Evolutionary conservation across 2,329 filamentous ascomycete species (phyloP), one percentile per base, ranked within the genome.

Genomic region (Boeremia exigua): DNA sequence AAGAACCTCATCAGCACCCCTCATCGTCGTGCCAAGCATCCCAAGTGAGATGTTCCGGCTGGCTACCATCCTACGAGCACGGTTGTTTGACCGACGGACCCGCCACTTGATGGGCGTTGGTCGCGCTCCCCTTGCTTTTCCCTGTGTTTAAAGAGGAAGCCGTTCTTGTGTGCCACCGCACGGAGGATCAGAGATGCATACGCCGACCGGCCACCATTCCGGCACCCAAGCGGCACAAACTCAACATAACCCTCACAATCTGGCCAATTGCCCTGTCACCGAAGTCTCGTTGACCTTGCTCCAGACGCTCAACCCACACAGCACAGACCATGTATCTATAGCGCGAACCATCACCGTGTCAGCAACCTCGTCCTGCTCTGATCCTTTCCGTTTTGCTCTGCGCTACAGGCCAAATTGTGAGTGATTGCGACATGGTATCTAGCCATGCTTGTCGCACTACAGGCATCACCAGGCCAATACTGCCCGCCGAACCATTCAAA

Each of bases 271-370:
- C 46, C 42, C 29, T 33, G 29, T 28, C 42, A 46, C 42, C n/a
- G 23, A 56, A 37, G 36, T 33, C 32, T 46, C 37, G 39, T 37
- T 38, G 34, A 57, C 48, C 19, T 51, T 30, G 12, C 60, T 58
- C 43, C 23, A 58, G 54, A 63, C 58, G 61, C 59, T 64, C 52
- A 62, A 58, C 58, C 60, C 59, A 54, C 54, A 52, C 59, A 52
- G 66, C 67, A 72, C 64, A 61, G 70, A 40, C 66, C 55, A 44
- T 47, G 15, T 32, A 5, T n/a, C 34, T 42, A 48, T 72, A 70
- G 70, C 70, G 70, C 62, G 70, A 74, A 74, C 69, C 65, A 71
- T 70, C 52, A 65, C 65, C 63, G 65, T 65, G 42, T 54, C 52
- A 53, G 51, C 51, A 57, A 59, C 55, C 53, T 62, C 52, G 60